These are phyloP conservation scores for Pyrus bretschneideri DNA, from an alignment of 306 rosid species.

Conservation along the genomic window DNA sequence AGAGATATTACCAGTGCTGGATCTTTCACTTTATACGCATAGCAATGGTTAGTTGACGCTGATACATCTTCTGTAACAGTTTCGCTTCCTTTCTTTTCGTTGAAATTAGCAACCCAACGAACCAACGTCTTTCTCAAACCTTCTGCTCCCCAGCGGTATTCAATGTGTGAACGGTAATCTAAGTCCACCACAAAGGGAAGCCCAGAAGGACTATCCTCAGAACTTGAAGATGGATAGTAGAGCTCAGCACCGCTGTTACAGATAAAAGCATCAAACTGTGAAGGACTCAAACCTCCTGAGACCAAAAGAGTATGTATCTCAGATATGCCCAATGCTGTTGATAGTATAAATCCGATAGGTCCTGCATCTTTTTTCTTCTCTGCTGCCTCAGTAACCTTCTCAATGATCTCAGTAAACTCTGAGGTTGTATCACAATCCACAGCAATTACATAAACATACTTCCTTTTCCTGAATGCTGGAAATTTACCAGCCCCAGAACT, in stretches of 20 bases:
- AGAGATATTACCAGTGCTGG: conserved; percentile 26
- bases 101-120: conserved; percentile 46
- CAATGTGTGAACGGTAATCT: conserved; percentile 45
- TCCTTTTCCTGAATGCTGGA: conserved; percentile 36
- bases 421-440: conserved; percentile 32
- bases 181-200: conserved; percentile 45
- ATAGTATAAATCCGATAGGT: conserved; percentile 32
- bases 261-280: conserved; percentile 40
- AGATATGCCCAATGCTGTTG: conserved; percentile 35
- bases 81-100: conserved; percentile 21
- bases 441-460: conserved; percentile 30
- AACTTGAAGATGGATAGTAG: conserved; percentile 42
- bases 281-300: conserved; percentile 32
- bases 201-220: conserved; percentile 39
- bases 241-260: conserved; percentile 50
- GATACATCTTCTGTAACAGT: conserved; percentile 26
- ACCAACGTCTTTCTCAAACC: conserved; percentile 44
- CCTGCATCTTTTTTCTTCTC: conserved; percentile 32
- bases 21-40: conserved; percentile 35
- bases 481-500: conserved; percentile 14
- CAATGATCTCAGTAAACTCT: conserved; percentile 25
- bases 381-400: conserved; percentile 24
- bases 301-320: conserved; percentile 32
- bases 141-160: conserved; percentile 55
- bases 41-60: conserved; percentile 39